Percentiles rank a stretch among this genome's conserved stretches.
These are phyloP conservation scores for Taphrina pruni DNA, from an alignment of 1,139 yeast genomes.

Conservation along the genomic window DNA sequence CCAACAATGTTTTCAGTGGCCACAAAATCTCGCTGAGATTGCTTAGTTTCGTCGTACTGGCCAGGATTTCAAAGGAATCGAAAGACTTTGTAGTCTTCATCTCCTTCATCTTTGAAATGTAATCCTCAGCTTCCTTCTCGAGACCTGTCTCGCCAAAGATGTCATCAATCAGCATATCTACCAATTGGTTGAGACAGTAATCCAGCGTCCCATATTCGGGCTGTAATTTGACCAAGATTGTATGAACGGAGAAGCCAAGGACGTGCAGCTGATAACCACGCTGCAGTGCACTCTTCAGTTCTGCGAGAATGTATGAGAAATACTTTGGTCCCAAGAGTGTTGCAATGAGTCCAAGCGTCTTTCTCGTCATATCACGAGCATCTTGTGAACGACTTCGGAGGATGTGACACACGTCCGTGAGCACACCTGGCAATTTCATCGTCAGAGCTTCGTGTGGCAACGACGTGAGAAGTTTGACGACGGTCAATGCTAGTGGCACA, in stretches of 20 bases:
- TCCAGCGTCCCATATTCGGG: conserved; percentile 77
- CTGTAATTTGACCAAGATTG: conserved; percentile 63
- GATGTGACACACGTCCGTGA: conserved; percentile 85
- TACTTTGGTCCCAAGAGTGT: conserved; percentile 72
- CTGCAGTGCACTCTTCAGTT: conserved; percentile 75
- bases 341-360: conserved; percentile 71
- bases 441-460: conserved; percentile 64
- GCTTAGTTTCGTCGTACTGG: conserved; percentile 67
- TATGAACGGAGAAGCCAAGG: conserved; percentile 83
- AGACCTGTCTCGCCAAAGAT: conserved; percentile 90
- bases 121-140: conserved; percentile 94
- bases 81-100: conserved; percentile 86
- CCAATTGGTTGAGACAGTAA: conserved; percentile 65
- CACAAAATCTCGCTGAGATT: conserved; percentile 66
- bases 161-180: conserved; percentile 86
- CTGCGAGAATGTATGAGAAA: conserved; percentile 74
- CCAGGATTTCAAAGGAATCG: conserved; percentile 81
- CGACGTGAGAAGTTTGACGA: conserved; percentile 71
- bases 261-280: conserved; percentile 96
- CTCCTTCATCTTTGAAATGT: conserved; percentile 84
- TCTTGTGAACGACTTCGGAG: conserved; percentile 86
- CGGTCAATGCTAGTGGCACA: conserved; percentile 80
- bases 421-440: conserved; percentile 73
- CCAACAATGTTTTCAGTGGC: conserved; percentile 69
- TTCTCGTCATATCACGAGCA: conserved; percentile 84